Evolutionary conservation across 768 basidiomycete species (phyloP).

Genomic region (Butyriboletus loyo): DNA sequence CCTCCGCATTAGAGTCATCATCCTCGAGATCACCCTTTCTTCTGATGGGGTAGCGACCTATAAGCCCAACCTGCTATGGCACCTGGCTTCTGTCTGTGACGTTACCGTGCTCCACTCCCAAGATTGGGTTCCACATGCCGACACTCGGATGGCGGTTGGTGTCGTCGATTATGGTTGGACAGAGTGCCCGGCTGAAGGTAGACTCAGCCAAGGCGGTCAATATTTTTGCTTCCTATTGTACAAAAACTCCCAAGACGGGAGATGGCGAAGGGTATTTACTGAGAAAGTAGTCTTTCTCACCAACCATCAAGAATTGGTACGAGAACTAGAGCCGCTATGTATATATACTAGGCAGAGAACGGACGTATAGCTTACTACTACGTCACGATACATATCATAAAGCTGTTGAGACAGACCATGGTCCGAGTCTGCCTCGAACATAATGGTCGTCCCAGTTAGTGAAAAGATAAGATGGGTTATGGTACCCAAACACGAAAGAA

Average conservation of each 20-base stretch:
- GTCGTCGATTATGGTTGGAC: slow-evolving; percentile 23
- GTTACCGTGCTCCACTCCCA: neutral
- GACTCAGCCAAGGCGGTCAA: neutral
- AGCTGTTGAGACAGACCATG: too few relatives aligned
- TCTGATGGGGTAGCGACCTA: neutral
- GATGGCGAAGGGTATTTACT: slow-evolving; percentile 12
- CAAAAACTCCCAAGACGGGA: neutral
- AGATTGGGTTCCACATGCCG: neutral
- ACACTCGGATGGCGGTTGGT: slow-evolving; percentile 13
- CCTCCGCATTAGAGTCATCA: slow-evolving; percentile 8
- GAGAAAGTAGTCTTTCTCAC: slow-evolving; percentile 18
- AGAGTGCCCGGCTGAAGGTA: slow-evolving; percentile 7
- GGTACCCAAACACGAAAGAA: too few relatives aligned
- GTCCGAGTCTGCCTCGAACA: too few relatives aligned
- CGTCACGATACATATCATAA: too few relatives aligned
- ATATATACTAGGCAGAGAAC: neutral
- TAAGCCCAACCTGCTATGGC: neutral
- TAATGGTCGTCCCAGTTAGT: too few relatives aligned
- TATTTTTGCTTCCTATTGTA: slow-evolving; percentile 22
- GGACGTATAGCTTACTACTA: too few relatives aligned
- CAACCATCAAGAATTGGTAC: slow-evolving; percentile 4
- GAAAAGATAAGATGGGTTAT: too few relatives aligned
- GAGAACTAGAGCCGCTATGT: slow-evolving; percentile 1
- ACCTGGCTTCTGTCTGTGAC: slow-evolving; percentile 1
- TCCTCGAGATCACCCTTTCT: slow-evolving; percentile 7